A percentile compares a stretch with the other conserved stretches of the same genome.
phyloP scores from a whole-genome alignment of 78 protist genomes.

The Emiliania huxleyi region DNA sequence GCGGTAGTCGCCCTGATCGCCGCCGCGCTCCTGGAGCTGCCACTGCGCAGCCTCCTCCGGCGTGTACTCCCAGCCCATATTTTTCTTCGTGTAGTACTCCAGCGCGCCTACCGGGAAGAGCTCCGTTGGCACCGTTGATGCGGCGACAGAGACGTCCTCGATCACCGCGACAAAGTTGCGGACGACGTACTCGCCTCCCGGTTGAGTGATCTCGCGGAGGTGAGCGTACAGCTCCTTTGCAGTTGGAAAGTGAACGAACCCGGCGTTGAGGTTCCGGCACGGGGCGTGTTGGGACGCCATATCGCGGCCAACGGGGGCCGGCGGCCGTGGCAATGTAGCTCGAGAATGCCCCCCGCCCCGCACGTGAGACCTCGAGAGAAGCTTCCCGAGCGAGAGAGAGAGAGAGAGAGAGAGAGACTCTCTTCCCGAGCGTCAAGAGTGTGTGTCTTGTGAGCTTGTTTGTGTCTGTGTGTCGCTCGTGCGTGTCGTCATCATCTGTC shows the following conservation, averaged over 20 bases:
- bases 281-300: background rate
- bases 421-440: no score
- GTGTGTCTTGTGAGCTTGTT: no score
- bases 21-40: background rate
- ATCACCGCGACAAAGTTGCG: constrained; percentile 2
- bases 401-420: no score
- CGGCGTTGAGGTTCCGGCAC: background rate
- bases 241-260: background rate
- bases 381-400: no score
- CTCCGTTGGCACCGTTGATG: background rate
- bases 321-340: no score
- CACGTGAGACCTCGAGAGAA: no score
- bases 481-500: no score
- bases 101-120: constrained; percentile 21
- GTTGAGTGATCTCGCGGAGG: background rate
- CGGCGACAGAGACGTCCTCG: background rate
- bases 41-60: background rate
- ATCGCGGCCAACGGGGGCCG: no score
- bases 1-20: constrained; percentile 31
- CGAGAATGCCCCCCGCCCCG: no score
- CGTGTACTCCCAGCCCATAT: constrained; percentile 26
- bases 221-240: background rate
- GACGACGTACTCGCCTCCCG: background rate
- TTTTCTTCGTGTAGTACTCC: constrained; percentile 11
- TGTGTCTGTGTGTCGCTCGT: no score